Percentiles rank a stretch among this genome's conserved stretches.
Evolutionary conservation across 2,329 filamentous ascomycete genomes (phyloP).

Genomic region (Curvularia eragrostidis): DNA sequence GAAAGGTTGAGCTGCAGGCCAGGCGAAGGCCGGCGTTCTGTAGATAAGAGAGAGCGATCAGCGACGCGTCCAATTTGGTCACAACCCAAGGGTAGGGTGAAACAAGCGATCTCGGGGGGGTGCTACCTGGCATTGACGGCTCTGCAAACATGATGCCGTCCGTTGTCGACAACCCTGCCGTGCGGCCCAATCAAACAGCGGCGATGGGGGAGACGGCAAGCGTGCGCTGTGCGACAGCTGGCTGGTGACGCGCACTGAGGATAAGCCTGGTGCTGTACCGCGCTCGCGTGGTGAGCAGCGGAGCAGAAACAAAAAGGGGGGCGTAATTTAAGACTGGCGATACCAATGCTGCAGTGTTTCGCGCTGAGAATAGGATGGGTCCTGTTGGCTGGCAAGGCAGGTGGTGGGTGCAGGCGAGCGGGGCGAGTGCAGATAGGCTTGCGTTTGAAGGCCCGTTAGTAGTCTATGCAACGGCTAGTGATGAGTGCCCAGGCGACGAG

Average conservation of each 20-base stretch:
- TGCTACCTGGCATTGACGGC: conserved; percentile 52
- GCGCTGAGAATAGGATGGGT: conserved; percentile 28
- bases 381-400: conserved; percentile 17
- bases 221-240: conserved; percentile 25
- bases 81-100: conserved; percentile 38
- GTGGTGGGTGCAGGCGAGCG: conserved; percentile 24
- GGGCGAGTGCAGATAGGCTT: conserved; percentile 22
- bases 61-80: conserved; percentile 37
- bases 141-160: conserved; percentile 52
- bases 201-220: conserved; percentile 31
- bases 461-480: conserved; percentile 24
- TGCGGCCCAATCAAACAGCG: conserved; percentile 43
- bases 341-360: conserved; percentile 39
- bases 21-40: conserved; percentile 58
- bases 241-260: conserved; percentile 33
- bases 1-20: conserved; percentile 69
- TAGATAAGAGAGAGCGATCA: conserved; percentile 41
- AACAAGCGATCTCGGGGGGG: conserved; percentile 44
- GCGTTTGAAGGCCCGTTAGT: conserved; percentile 20
- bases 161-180: conserved; percentile 41
- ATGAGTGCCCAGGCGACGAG: neutral
- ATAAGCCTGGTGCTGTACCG: conserved; percentile 26
- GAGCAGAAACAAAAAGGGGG: conserved; percentile 23
- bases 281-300: conserved; percentile 9
- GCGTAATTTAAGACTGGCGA: conserved; percentile 40